phyloP scores from a whole-genome alignment of 2,329 filamentous ascomycete species.

The Plenodomus biglobosus region DNA sequence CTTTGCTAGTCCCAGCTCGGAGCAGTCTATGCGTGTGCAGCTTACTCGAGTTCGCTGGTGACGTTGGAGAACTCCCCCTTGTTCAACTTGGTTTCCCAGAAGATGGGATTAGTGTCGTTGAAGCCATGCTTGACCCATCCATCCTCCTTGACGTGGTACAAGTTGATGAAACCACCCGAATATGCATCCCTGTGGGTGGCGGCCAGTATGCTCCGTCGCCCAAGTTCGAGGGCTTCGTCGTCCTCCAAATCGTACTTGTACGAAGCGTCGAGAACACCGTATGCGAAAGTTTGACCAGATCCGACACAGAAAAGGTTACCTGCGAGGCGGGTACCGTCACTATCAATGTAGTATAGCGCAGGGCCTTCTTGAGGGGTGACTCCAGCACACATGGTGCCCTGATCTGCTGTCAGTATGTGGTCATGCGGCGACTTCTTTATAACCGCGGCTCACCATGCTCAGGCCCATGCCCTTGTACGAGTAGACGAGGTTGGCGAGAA shows the following conservation, averaged over 20 bases:
- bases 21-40: not conserved
- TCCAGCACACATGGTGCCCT: slow-evolving; percentile 96
- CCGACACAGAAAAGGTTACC: slow-evolving; percentile 99
- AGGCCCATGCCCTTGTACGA: slow-evolving; percentile 98
- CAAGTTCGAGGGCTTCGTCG: slow-evolving; percentile 88
- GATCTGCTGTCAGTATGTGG: slow-evolving; percentile 11
- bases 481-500: slow-evolving; percentile 97
- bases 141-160: slow-evolving; percentile 98
- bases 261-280: slow-evolving; percentile 94
- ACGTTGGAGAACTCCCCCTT: slow-evolving; percentile 99
- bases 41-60: slow-evolving; percentile 70
- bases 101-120: slow-evolving; percentile 96
- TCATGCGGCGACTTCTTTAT: not conserved
- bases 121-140: slow-evolving; percentile 99
- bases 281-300: slow-evolving; percentile 97
- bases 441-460: slow-evolving; percentile 67
- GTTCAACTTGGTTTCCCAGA: slow-evolving; percentile 99
- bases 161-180: slow-evolving; percentile 96
- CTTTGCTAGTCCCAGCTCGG: not conserved
- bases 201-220: slow-evolving; percentile 87
- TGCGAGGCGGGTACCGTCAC: slow-evolving; percentile 86
- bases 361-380: slow-evolving; percentile 95
- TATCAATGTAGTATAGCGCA: slow-evolving; percentile 98
- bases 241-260: slow-evolving; percentile 87
- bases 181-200: slow-evolving; percentile 98